These are phyloP conservation scores for Persicaria maculosa DNA, from an alignment of 148 eudicot species.

Conservation along the genomic window DNA sequence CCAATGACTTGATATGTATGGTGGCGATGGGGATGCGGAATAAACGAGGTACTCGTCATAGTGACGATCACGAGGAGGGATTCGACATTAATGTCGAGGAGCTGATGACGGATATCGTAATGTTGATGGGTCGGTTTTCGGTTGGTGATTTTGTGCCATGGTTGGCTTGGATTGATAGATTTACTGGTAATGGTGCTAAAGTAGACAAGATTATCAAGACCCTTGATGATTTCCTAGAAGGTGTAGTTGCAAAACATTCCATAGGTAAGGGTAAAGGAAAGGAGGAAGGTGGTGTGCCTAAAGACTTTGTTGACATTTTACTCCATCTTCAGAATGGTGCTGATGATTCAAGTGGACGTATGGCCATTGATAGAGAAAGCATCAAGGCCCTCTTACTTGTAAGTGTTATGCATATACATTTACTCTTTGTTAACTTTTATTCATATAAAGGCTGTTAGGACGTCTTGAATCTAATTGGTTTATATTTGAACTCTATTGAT, in stretches of 20 bases:
- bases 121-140: constrained; percentile 21
- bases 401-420: neutral
- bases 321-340: neutral
- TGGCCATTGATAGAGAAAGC: neutral
- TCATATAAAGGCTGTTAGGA: no score
- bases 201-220: constrained; percentile 17
- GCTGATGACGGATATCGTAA: constrained; percentile 15
- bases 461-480: no score
- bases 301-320: neutral
- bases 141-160: constrained; percentile 39
- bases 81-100: neutral
- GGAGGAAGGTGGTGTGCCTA: neutral
- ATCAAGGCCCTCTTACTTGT: constrained; percentile 5
- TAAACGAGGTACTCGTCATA: constrained; percentile 3
- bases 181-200: constrained; percentile 27
- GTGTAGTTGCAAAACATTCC: neutral
- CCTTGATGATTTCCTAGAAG: neutral
- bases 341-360: neutral
- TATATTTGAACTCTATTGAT: no score
- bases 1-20: neutral
- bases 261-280: neutral
- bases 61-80: constrained; percentile 10
- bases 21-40: neutral
- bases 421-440: no score
- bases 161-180: constrained; percentile 29